Conservation (phyloP, 176 grass and related monocot species). For the barley (Hordeum vulgare) region DNA sequence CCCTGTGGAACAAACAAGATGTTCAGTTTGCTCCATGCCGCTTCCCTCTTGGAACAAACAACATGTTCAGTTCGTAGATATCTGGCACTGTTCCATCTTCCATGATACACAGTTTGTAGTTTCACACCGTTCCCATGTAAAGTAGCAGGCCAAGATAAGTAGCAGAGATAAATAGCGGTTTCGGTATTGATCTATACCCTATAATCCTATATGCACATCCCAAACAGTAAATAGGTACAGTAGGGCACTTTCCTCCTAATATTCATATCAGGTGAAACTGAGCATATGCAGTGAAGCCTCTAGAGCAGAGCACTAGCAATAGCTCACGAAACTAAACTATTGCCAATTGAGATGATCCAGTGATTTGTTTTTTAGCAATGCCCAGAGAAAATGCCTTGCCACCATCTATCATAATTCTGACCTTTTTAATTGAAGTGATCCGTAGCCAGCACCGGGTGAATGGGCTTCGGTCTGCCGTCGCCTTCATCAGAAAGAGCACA, state of each 20-base stretch:
- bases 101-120: not conserved
- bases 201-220: not conserved
- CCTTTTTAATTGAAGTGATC: conserved; percentile 6
- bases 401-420: conserved; percentile 22
- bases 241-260: not conserved
- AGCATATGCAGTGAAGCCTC: not conserved
- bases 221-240: not conserved
- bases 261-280: not conserved
- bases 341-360: not conserved
- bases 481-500: not conserved
- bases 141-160: not conserved
- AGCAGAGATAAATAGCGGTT: too few species aligned
- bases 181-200: too few species aligned
- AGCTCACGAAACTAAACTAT: not conserved
- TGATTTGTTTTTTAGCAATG: not conserved
- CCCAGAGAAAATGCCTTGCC: not conserved
- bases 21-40: not conserved
- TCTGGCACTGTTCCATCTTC: conserved; percentile 21
- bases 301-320: not conserved
- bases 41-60: not conserved
- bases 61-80: not conserved
- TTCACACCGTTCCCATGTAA: not conserved
- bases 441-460: not conserved
- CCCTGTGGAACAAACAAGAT: not conserved
- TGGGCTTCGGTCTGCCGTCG: not conserved